Conservation (phyloP, 2,329 filamentous ascomycete species). For the Colletotrichum tropicicola region DNA sequence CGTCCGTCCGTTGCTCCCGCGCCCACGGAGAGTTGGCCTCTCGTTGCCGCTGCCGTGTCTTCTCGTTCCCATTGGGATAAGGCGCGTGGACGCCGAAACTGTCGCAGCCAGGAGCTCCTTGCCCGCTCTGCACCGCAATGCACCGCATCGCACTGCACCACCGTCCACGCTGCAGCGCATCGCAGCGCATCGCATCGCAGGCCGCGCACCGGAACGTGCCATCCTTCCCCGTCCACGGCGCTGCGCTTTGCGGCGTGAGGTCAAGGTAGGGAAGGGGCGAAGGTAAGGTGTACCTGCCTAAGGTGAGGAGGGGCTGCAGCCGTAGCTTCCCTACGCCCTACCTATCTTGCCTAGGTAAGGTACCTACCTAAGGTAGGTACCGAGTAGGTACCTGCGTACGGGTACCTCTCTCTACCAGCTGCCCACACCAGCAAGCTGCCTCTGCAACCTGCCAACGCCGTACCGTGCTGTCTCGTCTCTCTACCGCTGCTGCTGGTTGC, state of each 20-base stretch:
- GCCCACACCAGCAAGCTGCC: no score
- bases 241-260: no score
- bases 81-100: constrained; percentile 38
- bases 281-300: no score
- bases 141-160: constrained; percentile 15
- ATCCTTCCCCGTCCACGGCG: not conserved
- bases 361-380: not conserved
- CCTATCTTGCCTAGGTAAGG: no score
- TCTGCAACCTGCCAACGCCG: no score
- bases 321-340: no score
- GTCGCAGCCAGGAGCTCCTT: constrained; percentile 37
- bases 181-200: constrained; percentile 17
- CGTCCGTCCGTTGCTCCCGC: not conserved
- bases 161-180: constrained; percentile 19
- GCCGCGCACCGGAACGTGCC: constrained; percentile 24
- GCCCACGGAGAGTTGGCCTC: no score
- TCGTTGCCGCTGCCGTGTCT: constrained; percentile 2
- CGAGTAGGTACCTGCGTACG: not conserved
- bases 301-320: no score
- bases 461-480: no score
- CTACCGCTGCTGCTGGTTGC: not conserved
- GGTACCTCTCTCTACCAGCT: not conserved
- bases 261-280: no score
- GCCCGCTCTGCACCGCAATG: constrained; percentile 22
- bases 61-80: constrained; percentile 14